Conservation (phyloP, 1,139 yeast species). For the Magnusiomyces tetraspermus region DNA sequence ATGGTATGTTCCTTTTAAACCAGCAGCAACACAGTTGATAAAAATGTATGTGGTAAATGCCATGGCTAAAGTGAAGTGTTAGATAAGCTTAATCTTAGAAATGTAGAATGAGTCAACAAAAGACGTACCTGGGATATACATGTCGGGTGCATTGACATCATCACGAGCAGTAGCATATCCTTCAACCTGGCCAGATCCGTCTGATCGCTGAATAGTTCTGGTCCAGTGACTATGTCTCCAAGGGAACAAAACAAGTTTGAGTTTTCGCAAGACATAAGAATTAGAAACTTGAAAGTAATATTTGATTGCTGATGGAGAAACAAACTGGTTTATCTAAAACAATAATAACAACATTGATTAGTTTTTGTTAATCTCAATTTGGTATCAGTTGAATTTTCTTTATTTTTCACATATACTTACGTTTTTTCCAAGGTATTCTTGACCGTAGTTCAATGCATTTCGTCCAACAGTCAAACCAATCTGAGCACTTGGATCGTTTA, state of each 20-base stretch:
- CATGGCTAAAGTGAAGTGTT: slow-evolving; percentile 41
- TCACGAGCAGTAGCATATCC: slow-evolving; percentile 63
- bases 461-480: slow-evolving; percentile 88
- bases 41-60: slow-evolving; percentile 82
- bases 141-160: slow-evolving; percentile 91
- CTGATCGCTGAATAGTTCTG: slow-evolving; percentile 32
- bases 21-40: slow-evolving; percentile 77
- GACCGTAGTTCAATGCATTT: slow-evolving; percentile 60
- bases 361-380: too few species aligned
- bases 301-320: slow-evolving; percentile 44
- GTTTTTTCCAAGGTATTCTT: slow-evolving; percentile 66
- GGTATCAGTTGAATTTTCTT: too few species aligned
- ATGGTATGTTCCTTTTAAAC: slow-evolving; percentile 82
- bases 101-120: not conserved
- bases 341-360: not conserved
- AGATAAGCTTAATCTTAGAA: not conserved
- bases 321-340: slow-evolving; percentile 24
- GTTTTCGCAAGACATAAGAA: slow-evolving; percentile 67
- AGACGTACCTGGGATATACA: slow-evolving; percentile 65
- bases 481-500: slow-evolving; percentile 72
- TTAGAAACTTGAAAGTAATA: slow-evolving; percentile 91
- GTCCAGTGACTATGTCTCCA: slow-evolving; percentile 65
- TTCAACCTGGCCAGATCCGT: slow-evolving; percentile 34
- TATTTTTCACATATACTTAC: slow-evolving; percentile 34
- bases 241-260: slow-evolving; percentile 71